These are phyloP conservation scores for Trypanosoma caninum DNA, from an alignment of 208 protist species.

Conservation along the genomic window DNA sequence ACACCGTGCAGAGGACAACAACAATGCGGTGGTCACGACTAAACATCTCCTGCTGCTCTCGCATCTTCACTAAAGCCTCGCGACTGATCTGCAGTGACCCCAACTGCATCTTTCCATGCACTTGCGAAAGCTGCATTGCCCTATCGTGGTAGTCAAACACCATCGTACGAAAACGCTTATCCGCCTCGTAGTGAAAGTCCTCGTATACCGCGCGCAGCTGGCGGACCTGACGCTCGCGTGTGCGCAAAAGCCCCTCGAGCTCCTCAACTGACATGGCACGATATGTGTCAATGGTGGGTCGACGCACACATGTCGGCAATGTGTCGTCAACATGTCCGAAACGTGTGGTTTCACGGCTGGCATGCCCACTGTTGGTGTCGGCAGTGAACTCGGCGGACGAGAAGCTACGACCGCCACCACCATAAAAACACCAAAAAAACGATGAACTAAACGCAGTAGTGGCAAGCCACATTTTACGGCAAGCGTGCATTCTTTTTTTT, in stretches of 20 bases:
- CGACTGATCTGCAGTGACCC: constrained; percentile 72
- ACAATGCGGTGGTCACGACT: constrained; percentile 72
- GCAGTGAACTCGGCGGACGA: constrained; percentile 77
- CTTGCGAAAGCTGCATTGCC: constrained; percentile 81
- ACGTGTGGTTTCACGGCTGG: neutral
- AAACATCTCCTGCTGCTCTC: constrained; percentile 82
- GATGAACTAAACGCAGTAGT: neutral
- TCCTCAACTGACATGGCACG: constrained; percentile 46
- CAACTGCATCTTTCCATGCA: constrained; percentile 84
- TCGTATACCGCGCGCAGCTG: constrained; percentile 74
- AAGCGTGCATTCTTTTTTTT: neutral
- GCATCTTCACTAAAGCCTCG: constrained; percentile 73
- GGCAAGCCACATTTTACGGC: neutral
- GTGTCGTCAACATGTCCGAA: constrained; percentile 13
- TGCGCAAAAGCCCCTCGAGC: constrained; percentile 49
- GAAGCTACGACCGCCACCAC: constrained; percentile 24
- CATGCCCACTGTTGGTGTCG: constrained; percentile 41
- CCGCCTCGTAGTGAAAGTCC: constrained; percentile 82
- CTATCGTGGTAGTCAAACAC: constrained; percentile 91
- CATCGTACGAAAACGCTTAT: constrained; percentile 77
- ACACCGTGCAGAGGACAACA: constrained; percentile 48
- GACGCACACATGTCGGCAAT: neutral
- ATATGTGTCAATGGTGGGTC: constrained; percentile 77
- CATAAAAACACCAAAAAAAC: neutral
- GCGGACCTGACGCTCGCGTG: constrained; percentile 51